Base-by-base conservation (phyloP, 164 flowering plant genomes). In the Macadamia integrifolia region DNA sequence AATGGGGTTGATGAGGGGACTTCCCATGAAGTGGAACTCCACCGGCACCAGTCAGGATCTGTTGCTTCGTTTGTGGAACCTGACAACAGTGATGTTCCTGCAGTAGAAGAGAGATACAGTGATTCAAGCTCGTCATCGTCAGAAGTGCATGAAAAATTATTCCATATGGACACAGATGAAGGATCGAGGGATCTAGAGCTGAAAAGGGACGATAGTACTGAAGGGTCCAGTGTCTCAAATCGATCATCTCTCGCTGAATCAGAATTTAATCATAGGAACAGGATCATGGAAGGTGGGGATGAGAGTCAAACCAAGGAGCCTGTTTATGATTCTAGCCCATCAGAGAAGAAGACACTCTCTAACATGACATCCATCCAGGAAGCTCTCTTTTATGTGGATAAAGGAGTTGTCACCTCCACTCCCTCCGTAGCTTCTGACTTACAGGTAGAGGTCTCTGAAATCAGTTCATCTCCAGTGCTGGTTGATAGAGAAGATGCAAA, bases 251-350 rank as follows among this genome's bases (percentile, higher is more conserved):
- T 23, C 14, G 23, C 23, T 6, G 28, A 48, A 29, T 29, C 48
- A 53, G 66, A 61, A 44, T 61, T 72, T 11, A 58, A 32, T 60
- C 29, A 14, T 44, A 46, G 1, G 1, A 13, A 3, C 9, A 17
- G 13, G 40, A 50, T 32, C 31, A 12, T 48, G 61, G 74, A 71
- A 32, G 70, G 43, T 58, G 67, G 61, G 32, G 82, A 76, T 69
- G 85, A 75, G 31, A 71, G 49, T 72, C 80, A 72, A 50, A 74
- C 67, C 35, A 76, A 62, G 69, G 91, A 81, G 59, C 98, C 94
- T 10, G 84, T 90, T 60, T 90, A 86, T 78, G 96, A 90, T 74
- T 80, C 84, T 28, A 88, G 90, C 71, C 94, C 92, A 6, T 75
- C 72, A 3, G 75, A 81, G 15, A 17, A 70, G 64, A 85, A 75